Base-by-base conservation (phyloP, 169 alveolate genomes). In the Plasmodium knowlesi region DNA sequence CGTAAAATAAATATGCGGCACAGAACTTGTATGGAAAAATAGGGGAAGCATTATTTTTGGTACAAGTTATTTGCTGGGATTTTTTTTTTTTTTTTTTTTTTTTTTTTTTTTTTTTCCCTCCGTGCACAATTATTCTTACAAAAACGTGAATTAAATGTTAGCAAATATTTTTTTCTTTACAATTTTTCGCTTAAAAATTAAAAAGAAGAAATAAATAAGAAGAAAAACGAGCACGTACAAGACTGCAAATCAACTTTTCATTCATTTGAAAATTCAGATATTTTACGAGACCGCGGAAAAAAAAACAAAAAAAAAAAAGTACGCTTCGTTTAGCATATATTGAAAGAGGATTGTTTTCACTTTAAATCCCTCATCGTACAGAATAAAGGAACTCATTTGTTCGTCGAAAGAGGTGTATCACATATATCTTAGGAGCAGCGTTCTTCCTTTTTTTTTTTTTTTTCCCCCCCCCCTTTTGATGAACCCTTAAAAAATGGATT, bases 401-500 rank as follows among this genome's bases (percentile, higher is more conserved):
- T 12, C 57, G 57, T 10, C n/a, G n/a, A 46, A 46, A 32, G 57
- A 3, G 57, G n/a, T 46, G 10, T 46, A 46, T 46, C 57, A 1
- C 12, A 46, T 46, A 46, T 46, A 46, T 43, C 1, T 5, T 46
- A 46, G 14, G n/a, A 9, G 37, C 1, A 61, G 12, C 74, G 12
- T 61, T 61, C 12, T 61, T 61, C 32, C 32, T n/a, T 61, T 61
- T 32, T 73, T 32, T 73, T 80, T 61, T 61, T 14, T 14, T n/a
- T 61, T 61, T 32, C 30, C 14, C 30, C 46, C 16, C 3, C 39
- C 39, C 57, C 34, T 25, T 79, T 79, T 79, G 30, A 22, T 25
- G 19, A 12, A 19, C 30, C 46, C 34, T 16, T 53, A 73, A 78
- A 78, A 54, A 88, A 32, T 88, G 94, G 94, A 88, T 79, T 88